Percentiles rank a stretch among this genome's conserved stretches.
phyloP scores from a whole-genome alignment of 306 rosid genomes.

The Sechiopsis laciniata region DNA sequence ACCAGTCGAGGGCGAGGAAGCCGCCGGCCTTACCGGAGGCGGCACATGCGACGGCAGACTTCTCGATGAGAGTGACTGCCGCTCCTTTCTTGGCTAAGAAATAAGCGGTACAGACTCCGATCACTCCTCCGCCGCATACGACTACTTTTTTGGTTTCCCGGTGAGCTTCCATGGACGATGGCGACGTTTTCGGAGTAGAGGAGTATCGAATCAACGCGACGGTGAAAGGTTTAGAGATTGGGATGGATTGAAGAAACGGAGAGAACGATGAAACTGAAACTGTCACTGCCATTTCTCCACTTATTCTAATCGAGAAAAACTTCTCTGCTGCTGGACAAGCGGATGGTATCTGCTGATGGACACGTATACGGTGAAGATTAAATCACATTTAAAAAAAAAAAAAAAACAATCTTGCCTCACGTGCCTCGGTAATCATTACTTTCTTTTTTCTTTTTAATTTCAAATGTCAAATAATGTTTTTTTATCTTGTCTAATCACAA shows the following conservation, averaged over 20 bases:
- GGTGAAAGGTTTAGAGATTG: background rate
- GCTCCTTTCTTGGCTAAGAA: slow-evolving; percentile 76
- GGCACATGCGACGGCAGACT: slow-evolving; percentile 72
- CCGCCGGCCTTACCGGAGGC: slow-evolving; percentile 95
- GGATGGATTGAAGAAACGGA: slow-evolving; percentile 30
- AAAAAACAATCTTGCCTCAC: no score
- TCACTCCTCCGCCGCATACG: slow-evolving; percentile 84
- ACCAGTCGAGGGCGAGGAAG: slow-evolving; percentile 92
- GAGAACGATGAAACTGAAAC: background rate
- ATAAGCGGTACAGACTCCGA: slow-evolving; percentile 79
- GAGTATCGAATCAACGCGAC: slow-evolving; percentile 14
- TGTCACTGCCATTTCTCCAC: no score
- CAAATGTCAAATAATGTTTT: no score
- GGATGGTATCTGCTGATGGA: no score
- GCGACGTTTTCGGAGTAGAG: slow-evolving; percentile 1
- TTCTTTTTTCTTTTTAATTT: no score
- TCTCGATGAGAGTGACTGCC: slow-evolving; percentile 69
- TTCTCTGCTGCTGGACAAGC: no score
- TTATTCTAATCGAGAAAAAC: no score
- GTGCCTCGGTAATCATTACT: no score
- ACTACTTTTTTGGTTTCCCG: slow-evolving; percentile 37
- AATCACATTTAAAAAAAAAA: no score
- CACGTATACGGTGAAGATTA: no score
- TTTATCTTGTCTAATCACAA: no score
- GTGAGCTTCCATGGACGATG: slow-evolving; percentile 37